Evolutionary conservation across 2,329 filamentous ascomycete species (phyloP).

Genomic region (Phyllosticta citriasiana): DNA sequence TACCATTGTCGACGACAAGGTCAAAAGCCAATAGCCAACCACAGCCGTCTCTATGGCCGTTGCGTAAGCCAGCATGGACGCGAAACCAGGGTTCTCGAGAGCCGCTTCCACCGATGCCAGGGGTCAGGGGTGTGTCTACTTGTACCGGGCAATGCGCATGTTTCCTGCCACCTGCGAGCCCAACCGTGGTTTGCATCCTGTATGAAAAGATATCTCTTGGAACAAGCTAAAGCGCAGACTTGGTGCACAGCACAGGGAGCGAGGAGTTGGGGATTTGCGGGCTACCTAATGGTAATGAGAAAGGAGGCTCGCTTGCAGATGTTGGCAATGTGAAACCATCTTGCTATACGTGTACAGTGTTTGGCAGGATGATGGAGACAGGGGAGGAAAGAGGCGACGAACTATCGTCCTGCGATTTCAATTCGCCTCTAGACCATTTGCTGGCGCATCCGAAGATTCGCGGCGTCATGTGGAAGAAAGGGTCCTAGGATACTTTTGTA

Average conservation of each 20-base stretch:
- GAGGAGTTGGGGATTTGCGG: not conserved
- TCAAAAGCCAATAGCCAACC: not conserved
- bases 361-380: not conserved
- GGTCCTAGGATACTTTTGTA: no score
- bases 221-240: not conserved
- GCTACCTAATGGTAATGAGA: not conserved
- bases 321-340: not conserved
- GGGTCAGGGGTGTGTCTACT: not conserved
- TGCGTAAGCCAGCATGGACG: not conserved
- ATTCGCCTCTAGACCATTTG: not conserved
- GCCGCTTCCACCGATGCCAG: not conserved
- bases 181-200: not conserved
- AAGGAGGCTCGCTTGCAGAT: not conserved
- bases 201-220: not conserved
- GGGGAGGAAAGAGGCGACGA: no score
- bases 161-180: not conserved
- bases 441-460: not conserved
- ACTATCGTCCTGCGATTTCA: not conserved
- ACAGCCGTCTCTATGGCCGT: not conserved
- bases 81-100: not conserved
- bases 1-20: no score
- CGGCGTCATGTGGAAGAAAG: no score
- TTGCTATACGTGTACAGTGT: not conserved
- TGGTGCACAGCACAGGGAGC: not conserved
- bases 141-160: not conserved